Conservation (phyloP, 345 rosid species). For the Lepidium africanum region DNA sequence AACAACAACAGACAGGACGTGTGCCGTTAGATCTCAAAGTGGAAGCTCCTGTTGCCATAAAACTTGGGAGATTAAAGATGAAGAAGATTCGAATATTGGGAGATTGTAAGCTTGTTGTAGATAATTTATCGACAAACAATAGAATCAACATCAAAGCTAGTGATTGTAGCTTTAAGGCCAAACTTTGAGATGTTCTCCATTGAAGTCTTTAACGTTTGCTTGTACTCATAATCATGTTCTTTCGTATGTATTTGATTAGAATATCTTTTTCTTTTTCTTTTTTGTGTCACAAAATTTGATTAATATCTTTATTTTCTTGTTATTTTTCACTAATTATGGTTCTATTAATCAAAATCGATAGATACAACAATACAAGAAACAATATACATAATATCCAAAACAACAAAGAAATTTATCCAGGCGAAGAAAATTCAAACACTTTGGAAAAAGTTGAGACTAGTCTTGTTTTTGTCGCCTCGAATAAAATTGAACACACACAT, state of each 20-base stretch:
- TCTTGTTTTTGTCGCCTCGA: too few relatives aligned
- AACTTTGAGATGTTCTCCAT: conserved; percentile 40
- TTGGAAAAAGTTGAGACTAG: too few relatives aligned
- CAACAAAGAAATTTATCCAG: too few relatives aligned
- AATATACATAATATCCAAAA: too few relatives aligned
- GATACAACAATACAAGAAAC: too few relatives aligned
- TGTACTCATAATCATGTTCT: neutral
- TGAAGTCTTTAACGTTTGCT: neutral
- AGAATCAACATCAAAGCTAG: conserved; percentile 63
- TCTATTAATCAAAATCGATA: too few relatives aligned
- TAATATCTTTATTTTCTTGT: too few relatives aligned
- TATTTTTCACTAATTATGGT: too few relatives aligned
- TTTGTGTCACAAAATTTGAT: neutral
- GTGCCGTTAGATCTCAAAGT: conserved; percentile 73
- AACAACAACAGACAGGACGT: conserved; percentile 76
- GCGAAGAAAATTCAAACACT: too few relatives aligned
- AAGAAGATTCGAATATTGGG: conserved; percentile 61
- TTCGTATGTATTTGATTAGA: neutral
- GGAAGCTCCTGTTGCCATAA: conserved; percentile 55
- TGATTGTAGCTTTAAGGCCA: conserved; percentile 51
- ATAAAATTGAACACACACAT: too few relatives aligned
- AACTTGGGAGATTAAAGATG: conserved; percentile 65
- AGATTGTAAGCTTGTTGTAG: conserved; percentile 58
- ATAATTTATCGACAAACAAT: conserved; percentile 58
- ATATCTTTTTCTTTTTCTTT: neutral